These are phyloP conservation scores for Globisporangium emineosum DNA, from an alignment of 352 stramenopile genomes.

Conservation along the genomic window DNA sequence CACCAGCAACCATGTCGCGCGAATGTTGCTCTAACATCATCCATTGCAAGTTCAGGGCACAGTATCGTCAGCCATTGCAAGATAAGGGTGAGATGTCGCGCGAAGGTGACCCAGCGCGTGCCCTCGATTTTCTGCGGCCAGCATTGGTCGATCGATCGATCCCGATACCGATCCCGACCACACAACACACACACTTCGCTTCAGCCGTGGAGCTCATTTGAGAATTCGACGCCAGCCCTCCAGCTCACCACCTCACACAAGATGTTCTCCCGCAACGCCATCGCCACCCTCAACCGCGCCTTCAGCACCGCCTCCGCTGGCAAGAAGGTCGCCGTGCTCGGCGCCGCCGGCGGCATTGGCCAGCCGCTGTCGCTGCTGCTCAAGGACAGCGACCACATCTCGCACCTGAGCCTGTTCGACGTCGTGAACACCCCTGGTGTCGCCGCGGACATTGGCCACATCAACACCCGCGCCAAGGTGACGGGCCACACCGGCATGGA, in stretches of 20 bases:
- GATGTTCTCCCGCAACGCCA: constrained; percentile 20
- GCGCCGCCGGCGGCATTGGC: constrained; percentile 97
- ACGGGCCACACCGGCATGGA: constrained; percentile 77
- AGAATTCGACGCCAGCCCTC: constrained; percentile 17
- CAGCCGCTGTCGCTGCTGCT: constrained; percentile 98
- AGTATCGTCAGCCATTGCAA: not conserved
- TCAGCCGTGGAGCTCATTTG: constrained; percentile 13
- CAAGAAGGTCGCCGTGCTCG: constrained; percentile 85
- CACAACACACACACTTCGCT: not conserved
- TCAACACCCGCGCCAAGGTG: constrained; percentile 85
- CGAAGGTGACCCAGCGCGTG: constrained; percentile 8
- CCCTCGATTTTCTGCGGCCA: constrained; percentile 14
- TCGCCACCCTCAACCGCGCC: constrained; percentile 29
- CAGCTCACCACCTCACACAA: constrained; percentile 6
- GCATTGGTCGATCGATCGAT: constrained; percentile 9
- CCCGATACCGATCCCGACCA: not conserved
- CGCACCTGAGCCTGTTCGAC: constrained; percentile 97
- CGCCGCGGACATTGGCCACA: constrained; percentile 95
- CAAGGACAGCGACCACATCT: constrained; percentile 96
- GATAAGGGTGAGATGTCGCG: not conserved
- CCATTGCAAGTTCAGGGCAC: not conserved
- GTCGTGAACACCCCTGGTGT: constrained; percentile 98
- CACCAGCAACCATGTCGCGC: constrained; percentile 2
- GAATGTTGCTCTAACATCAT: not conserved
- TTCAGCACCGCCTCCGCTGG: constrained; percentile 59